phyloP scores from a whole-genome alignment of 2,329 filamentous ascomycete species.

The Penicillium sp. region DNA sequence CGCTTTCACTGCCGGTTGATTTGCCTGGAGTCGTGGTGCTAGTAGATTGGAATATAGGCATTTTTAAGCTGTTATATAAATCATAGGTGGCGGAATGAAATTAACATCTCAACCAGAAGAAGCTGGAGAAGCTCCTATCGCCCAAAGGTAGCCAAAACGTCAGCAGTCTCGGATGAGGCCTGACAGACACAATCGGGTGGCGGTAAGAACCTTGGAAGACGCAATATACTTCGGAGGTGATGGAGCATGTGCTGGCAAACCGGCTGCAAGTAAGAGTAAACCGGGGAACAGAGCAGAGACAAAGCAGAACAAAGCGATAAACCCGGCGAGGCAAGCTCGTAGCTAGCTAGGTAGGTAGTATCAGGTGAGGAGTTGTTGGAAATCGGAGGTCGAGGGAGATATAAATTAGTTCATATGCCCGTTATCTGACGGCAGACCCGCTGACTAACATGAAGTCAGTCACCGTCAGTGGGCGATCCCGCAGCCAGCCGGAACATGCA shows the following conservation, averaged over 20 bases:
- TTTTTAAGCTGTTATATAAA: slow-evolving; percentile 14
- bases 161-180: not conserved
- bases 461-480: slow-evolving; percentile 1
- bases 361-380: not conserved
- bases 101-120: not conserved
- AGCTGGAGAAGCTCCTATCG: not conserved
- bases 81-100: not conserved
- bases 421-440: not conserved
- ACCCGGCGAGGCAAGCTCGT: not conserved
- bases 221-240: not conserved
- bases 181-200: slow-evolving; percentile 1
- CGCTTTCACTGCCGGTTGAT: not conserved
- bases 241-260: not conserved
- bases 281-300: not conserved
- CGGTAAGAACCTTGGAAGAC: not conserved
- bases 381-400: not conserved
- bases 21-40: slow-evolving; percentile 8
- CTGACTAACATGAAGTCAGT: slow-evolving; percentile 3
- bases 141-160: not conserved
- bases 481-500: not conserved
- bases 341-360: not conserved
- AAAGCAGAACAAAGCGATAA: not conserved
- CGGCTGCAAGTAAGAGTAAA: not conserved
- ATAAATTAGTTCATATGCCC: not conserved
- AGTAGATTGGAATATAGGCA: slow-evolving; percentile 25